Conservation (phyloP, 345 rosid genomes). For the Acer saccharum region DNA sequence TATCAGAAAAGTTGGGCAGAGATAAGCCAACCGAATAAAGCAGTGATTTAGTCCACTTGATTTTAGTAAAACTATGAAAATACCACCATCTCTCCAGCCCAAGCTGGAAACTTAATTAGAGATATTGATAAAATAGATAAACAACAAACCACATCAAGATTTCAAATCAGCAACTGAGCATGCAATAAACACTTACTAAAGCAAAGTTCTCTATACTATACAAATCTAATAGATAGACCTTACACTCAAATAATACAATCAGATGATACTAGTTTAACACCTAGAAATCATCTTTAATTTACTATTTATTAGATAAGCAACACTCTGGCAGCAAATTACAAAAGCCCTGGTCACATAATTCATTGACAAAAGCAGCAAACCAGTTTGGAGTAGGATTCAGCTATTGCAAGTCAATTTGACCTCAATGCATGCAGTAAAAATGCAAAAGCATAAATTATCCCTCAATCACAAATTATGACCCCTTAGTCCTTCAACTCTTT, state of each 20-base stretch:
- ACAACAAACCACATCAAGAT: conserved; percentile 1
- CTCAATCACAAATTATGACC: not conserved
- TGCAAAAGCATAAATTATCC: too few species aligned
- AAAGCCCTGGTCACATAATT: too few species aligned
- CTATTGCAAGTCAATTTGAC: too few species aligned
- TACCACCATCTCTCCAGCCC: not conserved
- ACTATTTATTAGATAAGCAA: too few species aligned
- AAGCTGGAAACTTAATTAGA: not conserved
- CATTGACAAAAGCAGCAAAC: too few species aligned
- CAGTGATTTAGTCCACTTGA: not conserved
- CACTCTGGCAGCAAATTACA: too few species aligned
- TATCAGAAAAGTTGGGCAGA: conserved; percentile 24
- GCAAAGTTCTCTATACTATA: not conserved
- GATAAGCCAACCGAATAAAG: not conserved
- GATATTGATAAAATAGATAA: not conserved
- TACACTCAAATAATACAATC: not conserved
- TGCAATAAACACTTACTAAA: not conserved
- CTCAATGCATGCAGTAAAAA: too few species aligned
- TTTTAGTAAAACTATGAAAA: conserved; percentile 6
- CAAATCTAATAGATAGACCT: not conserved
- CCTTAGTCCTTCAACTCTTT: not conserved
- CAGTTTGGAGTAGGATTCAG: too few species aligned
- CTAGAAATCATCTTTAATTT: not conserved
- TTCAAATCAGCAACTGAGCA: not conserved
- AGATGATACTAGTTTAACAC: conserved; percentile 9